These are phyloP conservation scores for Cercospora sesami DNA, from an alignment of 2,329 filamentous ascomycete species.

Conservation along the genomic window DNA sequence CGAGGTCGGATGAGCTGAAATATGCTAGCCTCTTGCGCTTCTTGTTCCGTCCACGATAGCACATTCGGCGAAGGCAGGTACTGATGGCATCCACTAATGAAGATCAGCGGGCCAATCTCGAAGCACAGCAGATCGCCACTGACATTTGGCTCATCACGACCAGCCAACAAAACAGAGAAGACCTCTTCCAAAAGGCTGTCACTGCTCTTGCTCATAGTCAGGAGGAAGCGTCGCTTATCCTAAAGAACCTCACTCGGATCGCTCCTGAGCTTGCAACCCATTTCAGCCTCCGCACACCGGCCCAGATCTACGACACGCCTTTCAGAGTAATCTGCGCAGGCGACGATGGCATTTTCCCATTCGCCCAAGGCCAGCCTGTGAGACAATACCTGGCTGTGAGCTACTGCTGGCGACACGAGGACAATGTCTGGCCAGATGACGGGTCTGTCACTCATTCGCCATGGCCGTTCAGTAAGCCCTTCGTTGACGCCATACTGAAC, in stretches of 20 bases:
- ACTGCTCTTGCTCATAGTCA: background rate
- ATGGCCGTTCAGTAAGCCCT: conserved; percentile 7
- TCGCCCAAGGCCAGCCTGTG: background rate
- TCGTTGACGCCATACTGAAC: conserved; percentile 3
- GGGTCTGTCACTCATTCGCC: background rate
- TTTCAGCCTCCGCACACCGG: background rate
- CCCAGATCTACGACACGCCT: background rate
- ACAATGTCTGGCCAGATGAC: background rate
- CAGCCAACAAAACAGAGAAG: background rate
- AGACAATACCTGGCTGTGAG: conserved; percentile 4
- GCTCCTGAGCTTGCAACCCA: background rate
- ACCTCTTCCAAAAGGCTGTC: background rate
- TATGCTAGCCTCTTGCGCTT: background rate
- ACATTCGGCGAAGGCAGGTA: background rate
- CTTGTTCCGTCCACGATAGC: background rate
- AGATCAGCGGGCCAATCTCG: background rate
- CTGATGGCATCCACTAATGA: background rate
- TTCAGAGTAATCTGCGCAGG: conserved; percentile 6
- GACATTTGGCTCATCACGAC: background rate
- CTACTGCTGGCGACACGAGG: conserved; percentile 5
- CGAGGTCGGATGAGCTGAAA: background rate
- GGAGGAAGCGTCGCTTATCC: background rate
- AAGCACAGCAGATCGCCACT: background rate
- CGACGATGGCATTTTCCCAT: conserved; percentile 1
- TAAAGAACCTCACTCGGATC: background rate